phyloP scores from a whole-genome alignment of 495 filamentous ascomycete species.

The Pseudomonodictys pantanalensis region DNA sequence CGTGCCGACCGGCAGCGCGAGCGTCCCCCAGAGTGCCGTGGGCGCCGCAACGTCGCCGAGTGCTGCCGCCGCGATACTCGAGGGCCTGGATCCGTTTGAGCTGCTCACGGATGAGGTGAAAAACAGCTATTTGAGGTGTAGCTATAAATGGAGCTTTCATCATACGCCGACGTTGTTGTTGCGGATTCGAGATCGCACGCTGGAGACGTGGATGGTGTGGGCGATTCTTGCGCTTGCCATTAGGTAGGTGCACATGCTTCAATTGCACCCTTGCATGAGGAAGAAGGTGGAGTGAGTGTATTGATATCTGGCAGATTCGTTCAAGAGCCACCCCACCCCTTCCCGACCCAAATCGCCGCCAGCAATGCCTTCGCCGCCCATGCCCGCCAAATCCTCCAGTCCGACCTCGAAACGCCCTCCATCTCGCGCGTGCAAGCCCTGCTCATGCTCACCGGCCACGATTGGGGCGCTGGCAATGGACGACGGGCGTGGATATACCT shows the following conservation, averaged over 20 bases:
- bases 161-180: constrained; percentile 36
- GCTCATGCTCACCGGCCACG: constrained; percentile 36
- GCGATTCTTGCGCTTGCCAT: constrained; percentile 36
- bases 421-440: constrained; percentile 35
- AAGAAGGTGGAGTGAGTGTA: no score
- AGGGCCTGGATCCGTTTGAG: constrained; percentile 32
- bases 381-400: constrained; percentile 31
- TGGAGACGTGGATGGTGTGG: constrained; percentile 36
- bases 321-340: constrained; percentile 28
- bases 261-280: no score
- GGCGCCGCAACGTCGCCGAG: background rate
- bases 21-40: background rate
- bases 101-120: constrained; percentile 39
- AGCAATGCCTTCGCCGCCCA: constrained; percentile 39
- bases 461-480: constrained; percentile 37
- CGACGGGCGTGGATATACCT: constrained; percentile 37
- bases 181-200: constrained; percentile 31
- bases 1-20: constrained; percentile 22
- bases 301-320: constrained; percentile 24
- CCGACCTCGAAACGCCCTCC: constrained; percentile 34
- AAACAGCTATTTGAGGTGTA: constrained; percentile 36
- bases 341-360: constrained; percentile 34
- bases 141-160: constrained; percentile 39
- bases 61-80: constrained; percentile 17
- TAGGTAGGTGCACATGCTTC: constrained; percentile 27